These are phyloP conservation scores for Mycena filopes DNA, from an alignment of 768 basidiomycete species.

Conservation along the genomic window DNA sequence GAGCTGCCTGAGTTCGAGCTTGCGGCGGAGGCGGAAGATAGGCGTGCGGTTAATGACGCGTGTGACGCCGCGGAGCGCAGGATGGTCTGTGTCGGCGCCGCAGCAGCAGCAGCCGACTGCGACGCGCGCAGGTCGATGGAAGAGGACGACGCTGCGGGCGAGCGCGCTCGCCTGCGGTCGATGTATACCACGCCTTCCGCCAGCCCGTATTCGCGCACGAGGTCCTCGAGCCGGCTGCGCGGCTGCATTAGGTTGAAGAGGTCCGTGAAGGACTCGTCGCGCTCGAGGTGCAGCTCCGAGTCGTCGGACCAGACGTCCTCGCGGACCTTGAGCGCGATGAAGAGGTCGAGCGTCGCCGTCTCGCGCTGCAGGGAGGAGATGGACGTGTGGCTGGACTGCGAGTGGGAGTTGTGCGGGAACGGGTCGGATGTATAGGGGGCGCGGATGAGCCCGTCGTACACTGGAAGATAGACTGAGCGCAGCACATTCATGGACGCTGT, in stretches of 20 bases:
- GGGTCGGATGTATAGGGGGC: constrained; percentile 82
- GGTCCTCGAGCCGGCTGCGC: constrained; percentile 77
- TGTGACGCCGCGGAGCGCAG: constrained; percentile 33
- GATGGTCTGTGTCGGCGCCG: constrained; percentile 23
- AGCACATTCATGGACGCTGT: constrained; percentile 85
- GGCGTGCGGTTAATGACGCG: constrained; percentile 21
- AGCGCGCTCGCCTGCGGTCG: constrained; percentile 25
- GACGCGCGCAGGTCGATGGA: not conserved
- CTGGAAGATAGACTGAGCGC: constrained; percentile 76
- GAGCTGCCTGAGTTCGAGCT: constrained; percentile 17
- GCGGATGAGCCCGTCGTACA: constrained; percentile 73
- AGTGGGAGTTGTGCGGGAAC: constrained; percentile 64
- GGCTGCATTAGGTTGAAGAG: constrained; percentile 84
- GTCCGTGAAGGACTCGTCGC: constrained; percentile 81
- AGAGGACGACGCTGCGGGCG: constrained; percentile 22
- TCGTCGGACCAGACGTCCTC: constrained; percentile 85
- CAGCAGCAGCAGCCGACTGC: not conserved
- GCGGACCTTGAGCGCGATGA: constrained; percentile 81
- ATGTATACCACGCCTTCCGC: constrained; percentile 52
- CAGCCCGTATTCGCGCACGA: constrained; percentile 60
- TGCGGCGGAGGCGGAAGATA: constrained; percentile 3
- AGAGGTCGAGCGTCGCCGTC: constrained; percentile 77
- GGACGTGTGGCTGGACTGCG: constrained; percentile 27
- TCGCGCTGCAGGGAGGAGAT: constrained; percentile 71
- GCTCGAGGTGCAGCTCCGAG: constrained; percentile 75